Conservation (phyloP, 108 stramenopile genomes). For the Seminavis robusta region DNA sequence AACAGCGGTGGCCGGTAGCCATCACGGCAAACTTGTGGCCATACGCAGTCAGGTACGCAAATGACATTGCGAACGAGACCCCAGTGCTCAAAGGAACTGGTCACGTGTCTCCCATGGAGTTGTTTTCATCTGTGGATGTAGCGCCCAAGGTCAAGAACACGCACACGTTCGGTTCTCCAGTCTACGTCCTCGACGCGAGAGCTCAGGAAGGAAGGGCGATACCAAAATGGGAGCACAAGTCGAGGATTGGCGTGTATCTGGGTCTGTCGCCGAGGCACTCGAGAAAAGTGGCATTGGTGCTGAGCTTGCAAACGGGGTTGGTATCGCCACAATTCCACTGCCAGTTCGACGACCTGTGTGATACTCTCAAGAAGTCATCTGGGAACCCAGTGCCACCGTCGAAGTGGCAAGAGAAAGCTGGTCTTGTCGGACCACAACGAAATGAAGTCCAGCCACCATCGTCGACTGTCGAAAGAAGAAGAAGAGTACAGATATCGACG, state of each 20-base stretch:
- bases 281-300: constrained; percentile 10
- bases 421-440: not conserved
- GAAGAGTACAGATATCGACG: no score
- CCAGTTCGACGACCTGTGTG: constrained; percentile 7
- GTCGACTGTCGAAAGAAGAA: no score
- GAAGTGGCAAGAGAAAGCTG: constrained; percentile 10
- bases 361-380: not conserved
- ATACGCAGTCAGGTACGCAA: constrained; percentile 35
- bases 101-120: constrained; percentile 6
- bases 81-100: constrained; percentile 1
- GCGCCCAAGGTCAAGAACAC: constrained; percentile 1
- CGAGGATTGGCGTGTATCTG: constrained; percentile 26
- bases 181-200: not conserved
- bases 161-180: constrained; percentile 29
- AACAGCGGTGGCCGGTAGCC: constrained; percentile 28
- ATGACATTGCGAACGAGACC: constrained; percentile 16
- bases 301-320: constrained; percentile 19
- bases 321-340: constrained; percentile 35
- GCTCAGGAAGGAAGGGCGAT: not conserved
- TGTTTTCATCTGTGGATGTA: constrained; percentile 3
- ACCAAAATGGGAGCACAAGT: constrained; percentile 24
- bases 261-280: constrained; percentile 20
- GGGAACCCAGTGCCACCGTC: not conserved
- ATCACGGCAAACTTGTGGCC: constrained; percentile 47
- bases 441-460: no score